Evolutionary conservation across 768 basidiomycete genomes (phyloP).

Genomic region (Lentinus tigrinus): DNA sequence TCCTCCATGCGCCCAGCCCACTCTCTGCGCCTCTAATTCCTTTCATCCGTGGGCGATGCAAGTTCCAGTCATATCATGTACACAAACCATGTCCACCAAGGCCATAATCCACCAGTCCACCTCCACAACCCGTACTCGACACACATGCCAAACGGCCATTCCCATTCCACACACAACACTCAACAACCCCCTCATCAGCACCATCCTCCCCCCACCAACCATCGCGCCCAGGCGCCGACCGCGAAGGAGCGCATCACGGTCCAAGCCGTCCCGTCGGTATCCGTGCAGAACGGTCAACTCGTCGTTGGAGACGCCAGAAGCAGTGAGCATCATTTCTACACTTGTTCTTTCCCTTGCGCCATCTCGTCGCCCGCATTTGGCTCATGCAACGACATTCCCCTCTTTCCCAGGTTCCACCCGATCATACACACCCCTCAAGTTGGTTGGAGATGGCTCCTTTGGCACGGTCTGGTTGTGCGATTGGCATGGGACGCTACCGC

Average conservation of each 20-base stretch:
- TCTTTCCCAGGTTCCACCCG: slow-evolving; percentile 66
- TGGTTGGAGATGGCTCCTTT: slow-evolving; percentile 96
- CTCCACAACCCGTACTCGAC: slow-evolving; percentile 35
- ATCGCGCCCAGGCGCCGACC: slow-evolving; percentile 21
- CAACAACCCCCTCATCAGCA: slow-evolving; percentile 16
- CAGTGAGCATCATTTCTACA: slow-evolving; percentile 48
- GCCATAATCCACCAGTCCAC: slow-evolving; percentile 35
- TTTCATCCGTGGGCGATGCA: slow-evolving; percentile 49
- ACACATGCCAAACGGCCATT: slow-evolving; percentile 31
- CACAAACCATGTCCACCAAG: slow-evolving; percentile 46
- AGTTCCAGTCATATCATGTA: slow-evolving; percentile 55
- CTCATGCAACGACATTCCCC: not conserved
- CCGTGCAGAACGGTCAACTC: slow-evolving; percentile 66
- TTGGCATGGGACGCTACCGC: slow-evolving; percentile 95
- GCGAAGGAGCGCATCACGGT: slow-evolving; percentile 65
- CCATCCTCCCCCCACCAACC: slow-evolving; percentile 12
- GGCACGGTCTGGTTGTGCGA: slow-evolving; percentile 99
- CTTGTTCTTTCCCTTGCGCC: slow-evolving; percentile 6
- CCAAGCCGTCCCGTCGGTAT: slow-evolving; percentile 73
- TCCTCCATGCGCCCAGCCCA: slow-evolving; percentile 23
- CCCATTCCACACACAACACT: slow-evolving; percentile 18
- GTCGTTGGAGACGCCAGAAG: slow-evolving; percentile 70
- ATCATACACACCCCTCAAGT: slow-evolving; percentile 93
- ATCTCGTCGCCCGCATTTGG: slow-evolving; percentile 13
- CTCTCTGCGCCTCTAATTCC: slow-evolving; percentile 29